These are phyloP conservation scores for Emergomyces pasteurianus DNA, from an alignment of 2,329 filamentous ascomycete genomes.

Conservation along the genomic window DNA sequence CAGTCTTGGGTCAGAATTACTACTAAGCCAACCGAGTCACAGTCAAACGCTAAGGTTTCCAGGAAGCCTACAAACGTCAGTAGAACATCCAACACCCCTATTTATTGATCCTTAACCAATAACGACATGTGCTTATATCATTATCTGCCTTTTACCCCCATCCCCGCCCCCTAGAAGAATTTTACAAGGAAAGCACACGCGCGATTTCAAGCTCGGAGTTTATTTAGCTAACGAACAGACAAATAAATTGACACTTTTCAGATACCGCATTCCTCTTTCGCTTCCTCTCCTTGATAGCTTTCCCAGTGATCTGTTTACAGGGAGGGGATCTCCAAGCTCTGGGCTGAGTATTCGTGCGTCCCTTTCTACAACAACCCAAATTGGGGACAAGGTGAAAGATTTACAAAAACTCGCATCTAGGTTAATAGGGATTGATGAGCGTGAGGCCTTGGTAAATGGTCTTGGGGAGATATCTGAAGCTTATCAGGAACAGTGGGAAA, in stretches of 20 bases:
- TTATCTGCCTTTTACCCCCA: background rate
- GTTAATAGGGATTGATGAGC: constrained; percentile 58
- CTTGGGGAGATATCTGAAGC: constrained; percentile 74
- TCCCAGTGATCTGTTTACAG: constrained; percentile 55
- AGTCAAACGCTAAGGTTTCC: background rate
- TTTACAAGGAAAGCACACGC: background rate
- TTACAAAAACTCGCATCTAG: constrained; percentile 54
- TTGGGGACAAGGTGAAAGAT: constrained; percentile 55
- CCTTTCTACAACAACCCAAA: constrained; percentile 61
- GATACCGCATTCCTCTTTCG: constrained; percentile 36
- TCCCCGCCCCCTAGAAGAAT: background rate
- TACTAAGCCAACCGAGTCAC: background rate
- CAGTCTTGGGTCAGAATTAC: background rate
- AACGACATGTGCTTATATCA: background rate
- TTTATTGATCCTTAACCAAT: background rate
- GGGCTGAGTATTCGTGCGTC: constrained; percentile 41
- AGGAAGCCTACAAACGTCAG: constrained; percentile 17
- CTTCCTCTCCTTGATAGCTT: constrained; percentile 79
- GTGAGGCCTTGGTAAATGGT: constrained; percentile 71
- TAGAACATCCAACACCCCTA: background rate
- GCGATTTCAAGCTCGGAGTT: too few relatives aligned
- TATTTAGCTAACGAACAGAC: background rate
- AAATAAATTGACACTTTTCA: constrained; percentile 8
- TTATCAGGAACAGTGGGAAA: constrained; percentile 80
- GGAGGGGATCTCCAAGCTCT: constrained; percentile 25